Evolutionary conservation across 805 yeast genomes (phyloP).

Genomic region (Saturnispora ahearnii): DNA sequence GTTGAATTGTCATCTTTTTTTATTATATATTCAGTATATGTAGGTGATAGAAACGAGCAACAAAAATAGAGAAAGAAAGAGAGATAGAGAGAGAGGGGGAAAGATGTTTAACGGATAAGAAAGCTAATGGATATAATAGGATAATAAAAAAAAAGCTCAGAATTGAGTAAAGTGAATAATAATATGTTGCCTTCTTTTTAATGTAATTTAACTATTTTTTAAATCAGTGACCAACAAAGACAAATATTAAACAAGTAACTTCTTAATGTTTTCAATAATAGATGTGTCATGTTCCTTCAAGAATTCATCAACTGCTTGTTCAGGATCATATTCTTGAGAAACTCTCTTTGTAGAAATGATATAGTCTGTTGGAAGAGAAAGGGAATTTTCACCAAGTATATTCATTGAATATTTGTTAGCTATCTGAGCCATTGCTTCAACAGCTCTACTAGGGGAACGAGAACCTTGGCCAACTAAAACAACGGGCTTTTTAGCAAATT

Average conservation of each 20-base stretch:
- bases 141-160: too few species aligned
- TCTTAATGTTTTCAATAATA: neutral
- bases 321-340: constrained; percentile 2
- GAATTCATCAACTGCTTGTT: constrained; percentile 5
- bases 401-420: constrained; percentile 4
- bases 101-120: too few species aligned
- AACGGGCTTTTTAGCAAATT: constrained; percentile 8
- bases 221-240: too few species aligned
- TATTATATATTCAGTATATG: too few species aligned
- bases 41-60: too few species aligned
- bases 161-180: too few species aligned
- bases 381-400: constrained; percentile 3
- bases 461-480: constrained; percentile 4
- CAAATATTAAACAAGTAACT: neutral
- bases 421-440: constrained; percentile 1
- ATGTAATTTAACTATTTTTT: too few species aligned
- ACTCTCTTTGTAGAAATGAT: constrained; percentile 2
- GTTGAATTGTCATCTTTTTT: too few species aligned
- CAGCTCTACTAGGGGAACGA: neutral
- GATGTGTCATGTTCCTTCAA: constrained; percentile 5
- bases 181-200: too few species aligned
- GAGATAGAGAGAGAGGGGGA: too few species aligned
- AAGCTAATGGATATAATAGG: too few species aligned
- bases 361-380: constrained; percentile 6
- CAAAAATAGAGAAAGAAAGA: too few species aligned